These are phyloP conservation scores for Pittosporum tobira DNA, from an alignment of 129 eudicot genomes.

Conservation along the genomic window DNA sequence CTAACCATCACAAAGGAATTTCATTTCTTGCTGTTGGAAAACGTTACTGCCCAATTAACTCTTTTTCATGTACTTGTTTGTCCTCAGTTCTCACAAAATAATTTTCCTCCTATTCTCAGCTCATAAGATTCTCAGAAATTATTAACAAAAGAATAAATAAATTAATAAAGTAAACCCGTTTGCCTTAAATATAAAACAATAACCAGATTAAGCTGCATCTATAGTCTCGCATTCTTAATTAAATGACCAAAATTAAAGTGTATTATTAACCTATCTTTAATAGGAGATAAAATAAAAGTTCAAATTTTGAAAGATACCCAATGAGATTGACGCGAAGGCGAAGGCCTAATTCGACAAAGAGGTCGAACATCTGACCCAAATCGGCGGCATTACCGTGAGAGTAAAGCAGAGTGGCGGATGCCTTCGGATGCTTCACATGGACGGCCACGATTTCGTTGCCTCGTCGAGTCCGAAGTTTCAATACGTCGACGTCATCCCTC, in stretches of 20 bases:
- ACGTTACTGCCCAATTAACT: no score
- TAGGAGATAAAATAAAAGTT: neutral
- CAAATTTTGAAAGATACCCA: constrained; percentile 37
- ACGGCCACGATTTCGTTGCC: constrained; percentile 82
- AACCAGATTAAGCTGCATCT: neutral
- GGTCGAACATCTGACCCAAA: constrained; percentile 95
- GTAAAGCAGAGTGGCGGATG: constrained; percentile 66
- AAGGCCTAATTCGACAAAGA: constrained; percentile 76
- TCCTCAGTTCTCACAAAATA: neutral
- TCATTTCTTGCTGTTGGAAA: no score
- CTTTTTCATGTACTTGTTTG: neutral
- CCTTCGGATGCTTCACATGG: constrained; percentile 68
- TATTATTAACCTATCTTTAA: neutral
- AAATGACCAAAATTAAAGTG: neutral
- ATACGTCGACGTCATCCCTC: constrained; percentile 62
- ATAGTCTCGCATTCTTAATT: neutral
- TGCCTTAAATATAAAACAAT: neutral
- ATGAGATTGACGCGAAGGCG: constrained; percentile 82
- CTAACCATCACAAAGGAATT: neutral
- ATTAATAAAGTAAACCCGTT: no score
- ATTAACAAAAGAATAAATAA: no score
- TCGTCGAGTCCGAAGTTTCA: constrained; percentile 64
- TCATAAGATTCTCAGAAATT: no score
- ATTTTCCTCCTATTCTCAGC: no score
- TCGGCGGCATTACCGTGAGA: constrained; percentile 98